phyloP scores from a whole-genome alignment of 345 rosid genomes.

The Arabis hirsuta region DNA sequence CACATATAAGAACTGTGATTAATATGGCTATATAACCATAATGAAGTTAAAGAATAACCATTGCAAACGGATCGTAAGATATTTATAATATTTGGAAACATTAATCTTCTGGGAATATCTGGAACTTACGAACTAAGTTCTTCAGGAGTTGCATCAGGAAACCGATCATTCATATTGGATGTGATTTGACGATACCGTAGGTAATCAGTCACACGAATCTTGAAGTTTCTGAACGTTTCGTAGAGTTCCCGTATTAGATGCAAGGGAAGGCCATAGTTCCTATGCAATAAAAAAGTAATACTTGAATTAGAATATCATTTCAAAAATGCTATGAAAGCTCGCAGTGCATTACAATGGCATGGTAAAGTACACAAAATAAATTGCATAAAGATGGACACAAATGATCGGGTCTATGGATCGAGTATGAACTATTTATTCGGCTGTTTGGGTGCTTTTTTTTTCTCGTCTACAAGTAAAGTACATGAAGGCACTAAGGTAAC shows the following conservation, averaged over 20 bases:
- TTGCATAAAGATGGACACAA: background rate
- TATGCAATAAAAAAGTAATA: conserved; percentile 36
- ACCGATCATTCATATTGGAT: conserved; percentile 96
- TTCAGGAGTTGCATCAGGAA: conserved; percentile 91
- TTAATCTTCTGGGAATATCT: background rate
- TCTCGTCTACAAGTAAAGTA: background rate
- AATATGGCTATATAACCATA: conserved; percentile 12
- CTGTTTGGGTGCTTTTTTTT: background rate
- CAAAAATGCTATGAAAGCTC: background rate
- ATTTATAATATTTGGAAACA: background rate
- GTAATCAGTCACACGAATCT: conserved; percentile 88
- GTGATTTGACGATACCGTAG: conserved; percentile 91
- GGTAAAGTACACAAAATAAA: background rate
- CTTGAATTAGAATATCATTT: conserved; percentile 22
- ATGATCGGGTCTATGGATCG: background rate
- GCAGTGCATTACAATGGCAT: background rate
- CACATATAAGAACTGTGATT: conserved; percentile 37
- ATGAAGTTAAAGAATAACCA: conserved; percentile 11
- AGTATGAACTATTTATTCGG: background rate
- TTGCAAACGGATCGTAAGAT: conserved; percentile 4
- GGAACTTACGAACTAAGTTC: conserved; percentile 78
- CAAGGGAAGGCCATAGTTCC: conserved; percentile 95
- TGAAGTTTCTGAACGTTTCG: conserved; percentile 95
- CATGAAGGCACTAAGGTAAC: background rate
- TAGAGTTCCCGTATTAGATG: conserved; percentile 94